Evolutionary conservation across 116 monocot species (phyloP).

Genomic region (Papilionanthe hybrid): DNA sequence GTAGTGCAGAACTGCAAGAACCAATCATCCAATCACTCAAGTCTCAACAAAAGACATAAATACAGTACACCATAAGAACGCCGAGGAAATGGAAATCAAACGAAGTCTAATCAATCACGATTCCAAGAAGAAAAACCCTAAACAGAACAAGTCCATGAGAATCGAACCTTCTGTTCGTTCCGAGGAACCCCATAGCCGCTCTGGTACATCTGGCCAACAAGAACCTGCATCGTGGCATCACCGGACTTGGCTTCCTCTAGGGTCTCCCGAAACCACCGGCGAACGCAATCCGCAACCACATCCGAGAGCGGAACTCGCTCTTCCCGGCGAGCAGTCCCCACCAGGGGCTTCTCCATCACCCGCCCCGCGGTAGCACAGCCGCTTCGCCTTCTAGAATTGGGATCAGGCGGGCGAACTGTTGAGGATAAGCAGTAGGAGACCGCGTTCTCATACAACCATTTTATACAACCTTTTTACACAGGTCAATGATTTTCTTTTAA

Average conservation of each 20-base stretch:
- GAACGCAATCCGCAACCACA: conserved; percentile 69
- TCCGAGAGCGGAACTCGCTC: conserved; percentile 47
- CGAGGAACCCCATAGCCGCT: conserved; percentile 63
- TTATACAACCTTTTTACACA: too few relatives aligned
- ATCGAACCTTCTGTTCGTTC: conserved; percentile 66
- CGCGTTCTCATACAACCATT: too few relatives aligned
- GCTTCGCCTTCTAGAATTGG: neutral
- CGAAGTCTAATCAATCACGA: neutral
- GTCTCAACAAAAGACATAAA: neutral
- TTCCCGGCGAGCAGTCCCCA: conserved; percentile 7
- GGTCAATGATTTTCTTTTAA: too few relatives aligned
- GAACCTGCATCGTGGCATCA: conserved; percentile 72
- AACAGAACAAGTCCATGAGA: neutral
- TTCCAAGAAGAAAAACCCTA: neutral
- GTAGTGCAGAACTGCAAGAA: neutral
- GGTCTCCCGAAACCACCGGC: conserved; percentile 81
- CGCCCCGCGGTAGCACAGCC: neutral
- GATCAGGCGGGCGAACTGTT: too few relatives aligned
- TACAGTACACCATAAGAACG: too few relatives aligned
- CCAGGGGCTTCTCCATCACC: conserved; percentile 4
- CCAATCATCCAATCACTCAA: neutral
- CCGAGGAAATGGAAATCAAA: too few relatives aligned
- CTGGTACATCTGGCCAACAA: conserved; percentile 91
- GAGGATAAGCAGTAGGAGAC: too few relatives aligned
- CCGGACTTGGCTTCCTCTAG: conserved; percentile 76